These are phyloP conservation scores for Leucocoprinus birnbaumii DNA, from an alignment of 768 basidiomycete species.

Conservation along the genomic window DNA sequence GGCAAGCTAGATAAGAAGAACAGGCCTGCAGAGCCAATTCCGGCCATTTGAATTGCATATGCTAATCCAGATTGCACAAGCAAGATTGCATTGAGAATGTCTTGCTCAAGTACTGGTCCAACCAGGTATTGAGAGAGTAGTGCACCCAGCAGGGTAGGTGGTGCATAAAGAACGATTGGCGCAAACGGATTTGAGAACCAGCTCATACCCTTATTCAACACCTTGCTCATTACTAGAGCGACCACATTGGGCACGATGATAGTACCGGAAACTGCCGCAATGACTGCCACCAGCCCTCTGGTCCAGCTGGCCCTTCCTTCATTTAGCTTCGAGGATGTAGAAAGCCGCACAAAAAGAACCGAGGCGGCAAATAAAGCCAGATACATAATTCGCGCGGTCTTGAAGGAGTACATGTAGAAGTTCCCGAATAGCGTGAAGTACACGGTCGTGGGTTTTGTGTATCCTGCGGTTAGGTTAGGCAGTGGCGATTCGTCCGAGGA, in stretches of 20 bases:
- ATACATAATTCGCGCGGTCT: constrained; percentile 67
- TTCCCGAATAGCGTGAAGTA: constrained; percentile 77
- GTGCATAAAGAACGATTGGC: constrained; percentile 68
- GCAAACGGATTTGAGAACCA: constrained; percentile 81
- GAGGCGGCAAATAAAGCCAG: constrained; percentile 44
- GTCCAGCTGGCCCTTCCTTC: constrained; percentile 26
- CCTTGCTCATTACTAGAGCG: constrained; percentile 63
- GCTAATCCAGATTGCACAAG: constrained; percentile 59
- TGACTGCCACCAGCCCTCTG: constrained; percentile 46
- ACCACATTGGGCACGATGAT: constrained; percentile 65
- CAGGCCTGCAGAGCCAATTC: constrained; percentile 75
- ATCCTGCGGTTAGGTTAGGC: constrained; percentile 52
- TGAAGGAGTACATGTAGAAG: constrained; percentile 75
- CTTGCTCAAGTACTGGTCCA: constrained; percentile 54
- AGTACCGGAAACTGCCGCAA: constrained; percentile 51
- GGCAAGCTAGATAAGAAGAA: constrained; percentile 64
- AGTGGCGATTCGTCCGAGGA: constrained; percentile 69
- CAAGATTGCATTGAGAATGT: constrained; percentile 56
- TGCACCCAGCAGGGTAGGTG: constrained; percentile 66
- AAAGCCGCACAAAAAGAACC: constrained; percentile 36
- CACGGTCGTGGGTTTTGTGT: constrained; percentile 60
- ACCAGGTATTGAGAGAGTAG: constrained; percentile 60
- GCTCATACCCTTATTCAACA: constrained; percentile 69
- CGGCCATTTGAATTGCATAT: constrained; percentile 55
- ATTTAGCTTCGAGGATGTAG: constrained; percentile 26